Evolutionary conservation across 2,329 filamentous ascomycete genomes (phyloP), one percentile per base, ranked within the genome.

Genomic region (Hysterium pulicare): DNA sequence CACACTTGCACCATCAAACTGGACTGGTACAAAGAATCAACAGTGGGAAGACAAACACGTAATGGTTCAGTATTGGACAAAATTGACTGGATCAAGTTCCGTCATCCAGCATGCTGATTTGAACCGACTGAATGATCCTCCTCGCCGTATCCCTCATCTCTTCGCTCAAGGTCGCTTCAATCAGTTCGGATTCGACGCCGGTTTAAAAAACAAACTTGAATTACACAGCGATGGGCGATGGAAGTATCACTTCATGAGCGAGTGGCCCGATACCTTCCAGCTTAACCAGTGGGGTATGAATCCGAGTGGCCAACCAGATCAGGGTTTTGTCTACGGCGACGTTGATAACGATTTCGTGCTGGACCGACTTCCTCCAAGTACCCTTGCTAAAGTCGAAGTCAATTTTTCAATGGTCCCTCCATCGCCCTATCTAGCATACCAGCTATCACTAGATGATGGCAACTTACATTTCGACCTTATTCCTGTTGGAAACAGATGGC

Each of bases 261-360:
- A 84, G 55, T 84, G 79, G 77, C 81, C 81, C 4, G 73, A 77
- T 3, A 66, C 75, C 38, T 74, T 80, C 44, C 80, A 83, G 53
- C 63, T 83, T 45, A 84, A 83, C 50, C 70, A 82, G 8, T 84
- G 81, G 81, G 81, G 81, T 38, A 78, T 83, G 57, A 81, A 83
- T 51, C 73, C 74, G 0, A 73, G 82, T 59, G 78, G 79, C 21
- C 64, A 76, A 51, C 80, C 81, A 0, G 81, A 84, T 59, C 70
- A 78, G 45, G 73, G 73, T 10, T 72, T 69, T 40, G 75, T 81
- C 2, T 76, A 74, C 46, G 81, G 81, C 20, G 81, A 84, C 55
- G 72, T 81, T 13, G 77, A 84, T 51, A 68, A 68, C 23, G 80
- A 83, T 55, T 71, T 70, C 2, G 69, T 83, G 3, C 63, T 83